Percentiles rank a stretch among this genome's conserved stretches.
phyloP scores from a whole-genome alignment of 2,329 filamentous ascomycete species.

The Xylaria hypoxylon region DNA sequence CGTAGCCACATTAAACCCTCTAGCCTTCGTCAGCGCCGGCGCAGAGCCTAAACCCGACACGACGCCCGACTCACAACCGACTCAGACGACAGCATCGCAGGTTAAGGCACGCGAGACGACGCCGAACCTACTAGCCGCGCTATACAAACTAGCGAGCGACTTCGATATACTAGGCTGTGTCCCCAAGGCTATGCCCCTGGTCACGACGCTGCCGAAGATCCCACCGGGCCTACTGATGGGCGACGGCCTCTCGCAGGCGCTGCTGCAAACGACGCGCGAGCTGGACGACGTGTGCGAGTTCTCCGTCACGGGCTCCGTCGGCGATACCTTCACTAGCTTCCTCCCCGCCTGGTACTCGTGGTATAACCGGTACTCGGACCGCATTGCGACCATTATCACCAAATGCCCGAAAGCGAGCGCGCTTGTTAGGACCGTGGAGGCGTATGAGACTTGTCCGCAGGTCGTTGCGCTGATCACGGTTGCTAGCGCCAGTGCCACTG shows the following conservation, averaged over 20 bases:
- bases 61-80: slow-evolving; percentile 21
- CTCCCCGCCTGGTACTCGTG: slow-evolving; percentile 46
- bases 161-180: slow-evolving; percentile 42
- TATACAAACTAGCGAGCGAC: slow-evolving; percentile 38
- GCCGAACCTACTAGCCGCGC: slow-evolving; percentile 32
- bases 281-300: slow-evolving; percentile 45
- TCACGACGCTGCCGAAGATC: slow-evolving; percentile 42
- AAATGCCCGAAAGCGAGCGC: slow-evolving; percentile 38
- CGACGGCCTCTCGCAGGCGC: slow-evolving; percentile 43
- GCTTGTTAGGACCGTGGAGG: slow-evolving; percentile 42
- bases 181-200: slow-evolving; percentile 41
- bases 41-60: slow-evolving; percentile 35
- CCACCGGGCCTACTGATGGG: slow-evolving; percentile 40
- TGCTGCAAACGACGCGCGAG: slow-evolving; percentile 44
- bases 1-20: slow-evolving; percentile 10
- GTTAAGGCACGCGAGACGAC: slow-evolving; percentile 31
- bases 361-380: slow-evolving; percentile 40
- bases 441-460: slow-evolving; percentile 38
- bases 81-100: slow-evolving; percentile 23
- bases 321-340: slow-evolving; percentile 41
- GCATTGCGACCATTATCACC: slow-evolving; percentile 37
- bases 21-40: slow-evolving; percentile 20
- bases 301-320: slow-evolving; percentile 42
- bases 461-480: slow-evolving; percentile 29
- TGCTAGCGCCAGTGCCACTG: background rate